Evolutionary conservation across 495 filamentous ascomycete genomes (phyloP), one percentile per base, ranked within the genome.

Genomic region (Chaetomium tenue): DNA sequence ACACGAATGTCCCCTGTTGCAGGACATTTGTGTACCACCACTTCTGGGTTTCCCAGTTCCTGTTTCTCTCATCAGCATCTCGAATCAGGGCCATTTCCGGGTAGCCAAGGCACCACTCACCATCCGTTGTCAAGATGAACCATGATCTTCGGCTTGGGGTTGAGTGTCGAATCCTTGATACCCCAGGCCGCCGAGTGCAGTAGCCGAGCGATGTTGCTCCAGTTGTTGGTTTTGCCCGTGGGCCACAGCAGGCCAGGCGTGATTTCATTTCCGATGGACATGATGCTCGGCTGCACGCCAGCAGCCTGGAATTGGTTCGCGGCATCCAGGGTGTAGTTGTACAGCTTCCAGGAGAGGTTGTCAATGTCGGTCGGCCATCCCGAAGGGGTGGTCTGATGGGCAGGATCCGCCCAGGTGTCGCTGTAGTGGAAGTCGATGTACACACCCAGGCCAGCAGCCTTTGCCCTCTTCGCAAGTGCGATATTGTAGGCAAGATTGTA

Each of bases 211-310:
- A 89, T 83, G 71, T 88, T 89, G 12, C 52, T 65, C 61, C 81
- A 87, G 64, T 77, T 82, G 63, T 63, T 71, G 20, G 78, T 82
- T 50, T 66, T 67, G 12, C 87, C 87, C 0, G 86, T 81, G 0
- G 88, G 88, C 82, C 84, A 87, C 58, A 90, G 79, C 7, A 91
- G 72, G 0, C 88, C 87, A 6, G 74, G 71, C 2, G 83, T 80
- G 65, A 91, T 90, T 63, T 89, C 88, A 68, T 89, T 91, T 50
- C 87, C 87, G 66, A 90, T 86, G 5, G 86, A 88, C 39, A 90
- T 77, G 23, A 90, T 84, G 9, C 76, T 77, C 13, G 88, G 80
- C n/a, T 80, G 72, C 39, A 89, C 76, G 15, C 77, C 77, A 30
- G 79, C 81, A 9, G 72, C 71, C 0, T 82, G 78, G 71, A 90